phyloP scores from a whole-genome alignment of 805 yeast genomes.

The Suhomyces tanzawaensis region DNA sequence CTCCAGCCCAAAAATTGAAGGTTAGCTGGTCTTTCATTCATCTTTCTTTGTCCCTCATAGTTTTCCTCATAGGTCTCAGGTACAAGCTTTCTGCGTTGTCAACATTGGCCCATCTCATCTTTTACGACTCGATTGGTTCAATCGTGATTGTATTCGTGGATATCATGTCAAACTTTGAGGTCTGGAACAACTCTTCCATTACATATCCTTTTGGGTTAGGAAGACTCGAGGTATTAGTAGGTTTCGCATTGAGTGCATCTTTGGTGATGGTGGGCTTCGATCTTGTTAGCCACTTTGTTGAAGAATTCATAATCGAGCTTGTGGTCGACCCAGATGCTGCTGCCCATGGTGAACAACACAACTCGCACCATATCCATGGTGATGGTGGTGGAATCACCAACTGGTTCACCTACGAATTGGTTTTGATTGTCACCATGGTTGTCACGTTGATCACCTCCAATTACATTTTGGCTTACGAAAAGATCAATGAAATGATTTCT shows the following conservation, averaged over 20 bases:
- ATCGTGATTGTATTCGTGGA: conserved; percentile 67
- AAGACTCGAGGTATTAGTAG: conserved; percentile 82
- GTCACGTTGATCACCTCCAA: conserved; percentile 33
- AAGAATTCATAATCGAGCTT: conserved; percentile 57
- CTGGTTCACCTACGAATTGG: conserved; percentile 31
- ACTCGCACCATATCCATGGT: conserved; percentile 42
- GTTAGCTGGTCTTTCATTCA: conserved; percentile 62
- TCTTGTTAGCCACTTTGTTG: conserved; percentile 79
- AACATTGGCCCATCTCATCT: conserved; percentile 81
- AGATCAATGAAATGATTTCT: conserved; percentile 33
- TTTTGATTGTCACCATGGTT: conserved; percentile 16
- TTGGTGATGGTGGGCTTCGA: conserved; percentile 90
- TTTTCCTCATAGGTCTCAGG: conserved; percentile 59
- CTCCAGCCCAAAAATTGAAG: conserved; percentile 54
- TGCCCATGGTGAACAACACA: conserved; percentile 22
- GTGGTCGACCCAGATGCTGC: conserved; percentile 29
- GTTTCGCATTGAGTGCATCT: conserved; percentile 83
- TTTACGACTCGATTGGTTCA: conserved; percentile 83
- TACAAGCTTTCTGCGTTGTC: conserved; percentile 59
- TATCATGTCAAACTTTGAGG: conserved; percentile 85
- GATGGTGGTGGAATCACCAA: conserved; percentile 14
- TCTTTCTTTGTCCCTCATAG: conserved; percentile 47
- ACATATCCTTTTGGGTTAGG: conserved; percentile 91
- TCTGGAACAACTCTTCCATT: conserved; percentile 80
- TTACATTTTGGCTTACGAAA: conserved; percentile 31